phyloP scores from a whole-genome alignment of 768 basidiomycete genomes.

The Sarcodon sp. region DNA sequence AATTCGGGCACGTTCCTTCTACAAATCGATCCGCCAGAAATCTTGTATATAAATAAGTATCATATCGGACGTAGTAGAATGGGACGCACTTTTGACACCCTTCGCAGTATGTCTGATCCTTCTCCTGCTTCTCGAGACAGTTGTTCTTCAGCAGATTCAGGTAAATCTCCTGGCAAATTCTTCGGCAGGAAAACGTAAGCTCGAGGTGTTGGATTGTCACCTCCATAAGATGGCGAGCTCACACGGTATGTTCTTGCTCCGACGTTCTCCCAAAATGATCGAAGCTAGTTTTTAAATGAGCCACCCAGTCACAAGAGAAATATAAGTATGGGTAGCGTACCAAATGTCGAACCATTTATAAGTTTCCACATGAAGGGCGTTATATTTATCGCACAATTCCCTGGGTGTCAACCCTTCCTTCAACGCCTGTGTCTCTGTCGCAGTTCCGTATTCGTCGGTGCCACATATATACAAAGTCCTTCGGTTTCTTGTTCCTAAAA shows the following conservation, averaged over 20 bases:
- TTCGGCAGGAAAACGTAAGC: slow-evolving; percentile 15
- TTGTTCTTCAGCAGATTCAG: slow-evolving; percentile 68
- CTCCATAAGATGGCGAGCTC: slow-evolving; percentile 10
- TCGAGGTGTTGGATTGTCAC: neutral
- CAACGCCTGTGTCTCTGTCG: slow-evolving; percentile 93
- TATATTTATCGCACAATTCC: slow-evolving; percentile 84
- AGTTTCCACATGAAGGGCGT: slow-evolving; percentile 78
- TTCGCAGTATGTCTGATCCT: slow-evolving; percentile 92
- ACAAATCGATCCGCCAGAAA: slow-evolving; percentile 97
- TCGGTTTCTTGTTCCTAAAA: slow-evolving; percentile 59
- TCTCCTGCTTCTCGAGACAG: slow-evolving; percentile 69
- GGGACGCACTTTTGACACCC: slow-evolving; percentile 63
- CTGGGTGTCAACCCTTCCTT: slow-evolving; percentile 74
- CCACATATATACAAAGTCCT: slow-evolving; percentile 93
- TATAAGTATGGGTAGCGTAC: slow-evolving; percentile 23
- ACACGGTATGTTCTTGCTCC: slow-evolving; percentile 83
- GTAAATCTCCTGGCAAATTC: slow-evolving; percentile 88
- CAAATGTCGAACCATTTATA: slow-evolving; percentile 98
- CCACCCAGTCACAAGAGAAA: neutral
- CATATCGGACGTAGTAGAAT: neutral
- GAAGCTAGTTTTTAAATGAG: slow-evolving; percentile 38
- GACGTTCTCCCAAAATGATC: slow-evolving; percentile 96
- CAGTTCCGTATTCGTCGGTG: slow-evolving; percentile 99
- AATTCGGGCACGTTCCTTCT: slow-evolving; percentile 95
- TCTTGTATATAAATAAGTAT: slow-evolving; percentile 22